Base-by-base conservation (phyloP, 129 eudicot species). In the Artemisia tridentata region DNA sequence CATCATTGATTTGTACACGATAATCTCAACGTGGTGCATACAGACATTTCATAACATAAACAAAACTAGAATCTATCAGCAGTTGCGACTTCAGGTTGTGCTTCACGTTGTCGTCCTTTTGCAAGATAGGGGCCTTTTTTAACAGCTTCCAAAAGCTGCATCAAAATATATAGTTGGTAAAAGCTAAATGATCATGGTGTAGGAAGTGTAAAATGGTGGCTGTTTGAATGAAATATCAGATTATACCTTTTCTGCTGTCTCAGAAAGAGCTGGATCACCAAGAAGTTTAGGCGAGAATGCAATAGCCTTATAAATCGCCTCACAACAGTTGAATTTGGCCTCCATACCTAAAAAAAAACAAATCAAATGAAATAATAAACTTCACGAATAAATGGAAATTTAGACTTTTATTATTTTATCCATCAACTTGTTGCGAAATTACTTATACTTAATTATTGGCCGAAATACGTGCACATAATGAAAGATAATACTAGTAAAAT, bases 71-170 rank as follows among this genome's bases (percentile, higher is more conserved):
- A 89, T 69, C 98, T 83, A 63, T 92, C 95, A 1, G 85, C 96
- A 2, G 98, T 92, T 73, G 67, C 73, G 0, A 89, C 92, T 27
- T 79, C 84, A n/a, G 96, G 98, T 65, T 74, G 90, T 63, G 96
- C 92, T 80, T 92, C 98, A 29, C 64, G 38, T n/a, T 68, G 86
- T 6, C 76, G 88, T 78, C 74, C 87, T 66, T 85, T 80, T 6
- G 82, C 85, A 31, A 80, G 95, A 72, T 83, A 92, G 23, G 98
- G 98, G 60, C 98, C 98, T 65, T 90, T 85, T 80, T 66, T 80
- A 31, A 89, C 76, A 73, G 92, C 83, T 84, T 92, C 96, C 72
- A 76, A 72, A 69, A 92, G 80, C 98, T 92, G 95, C 80, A 79
- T 25, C 14, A 51, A 13, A 43, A 19, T 14, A 51, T 64, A 52